A percentile compares a stretch with the other conserved stretches of the same genome.
Evolutionary conservation across 1,139 yeast genomes (phyloP).

Genomic region (Barnettozyma hawaiiensis): DNA sequence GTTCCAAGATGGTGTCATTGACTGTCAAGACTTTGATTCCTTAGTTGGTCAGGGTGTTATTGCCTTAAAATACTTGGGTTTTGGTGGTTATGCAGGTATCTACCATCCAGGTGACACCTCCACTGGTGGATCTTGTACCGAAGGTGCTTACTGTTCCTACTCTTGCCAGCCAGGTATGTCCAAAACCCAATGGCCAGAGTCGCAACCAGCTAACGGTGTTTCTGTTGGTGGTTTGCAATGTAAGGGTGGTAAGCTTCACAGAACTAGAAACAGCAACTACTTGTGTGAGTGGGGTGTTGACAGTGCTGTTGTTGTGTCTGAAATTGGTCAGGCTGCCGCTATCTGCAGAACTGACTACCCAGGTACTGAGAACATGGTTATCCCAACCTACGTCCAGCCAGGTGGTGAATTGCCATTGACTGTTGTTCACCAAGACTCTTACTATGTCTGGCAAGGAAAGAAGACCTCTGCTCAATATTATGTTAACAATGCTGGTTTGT

Average conservation of each 20-base stretch:
- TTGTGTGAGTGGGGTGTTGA: constrained; percentile 77
- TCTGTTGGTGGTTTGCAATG: constrained; percentile 77
- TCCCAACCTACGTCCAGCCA: constrained; percentile 65
- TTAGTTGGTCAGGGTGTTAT: constrained; percentile 63
- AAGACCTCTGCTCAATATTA: constrained; percentile 73
- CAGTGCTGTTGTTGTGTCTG: constrained; percentile 53
- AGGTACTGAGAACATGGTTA: constrained; percentile 83
- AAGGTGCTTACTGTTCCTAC: constrained; percentile 76
- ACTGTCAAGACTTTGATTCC: constrained; percentile 57
- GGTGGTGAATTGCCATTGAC: constrained; percentile 55
- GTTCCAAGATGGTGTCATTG: constrained; percentile 59
- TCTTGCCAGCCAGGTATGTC: constrained; percentile 91
- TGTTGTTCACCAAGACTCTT: constrained; percentile 57
- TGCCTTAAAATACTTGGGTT: constrained; percentile 50
- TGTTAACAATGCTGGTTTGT: constrained; percentile 77
- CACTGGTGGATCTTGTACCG: constrained; percentile 62
- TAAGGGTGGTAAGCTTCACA: constrained; percentile 63
- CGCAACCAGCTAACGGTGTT: constrained; percentile 68
- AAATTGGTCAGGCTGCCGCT: constrained; percentile 55
- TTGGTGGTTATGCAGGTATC: constrained; percentile 73
- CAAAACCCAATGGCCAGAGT: constrained; percentile 79
- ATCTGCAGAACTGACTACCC: constrained; percentile 86
- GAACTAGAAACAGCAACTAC: constrained; percentile 52
- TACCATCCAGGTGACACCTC: constrained; percentile 49
- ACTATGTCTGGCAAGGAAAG: constrained; percentile 62